These are phyloP conservation scores for Butyriboletus loyo DNA, from an alignment of 768 basidiomycete species.

Conservation along the genomic window DNA sequence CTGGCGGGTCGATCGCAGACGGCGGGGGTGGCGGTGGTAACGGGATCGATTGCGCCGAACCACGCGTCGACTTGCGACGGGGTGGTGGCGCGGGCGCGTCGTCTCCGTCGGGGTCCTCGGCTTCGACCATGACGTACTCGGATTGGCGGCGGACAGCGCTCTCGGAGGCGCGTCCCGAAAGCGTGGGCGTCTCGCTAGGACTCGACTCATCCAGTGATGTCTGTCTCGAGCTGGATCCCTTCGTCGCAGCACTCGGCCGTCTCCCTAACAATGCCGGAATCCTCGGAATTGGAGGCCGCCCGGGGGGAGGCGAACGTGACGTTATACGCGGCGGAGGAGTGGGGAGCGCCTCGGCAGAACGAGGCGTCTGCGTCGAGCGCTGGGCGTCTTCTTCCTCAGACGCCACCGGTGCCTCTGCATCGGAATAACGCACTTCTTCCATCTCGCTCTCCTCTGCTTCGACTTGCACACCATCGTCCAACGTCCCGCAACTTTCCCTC, in stretches of 20 bases:
- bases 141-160: constrained; percentile 30
- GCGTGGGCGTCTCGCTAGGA: constrained; percentile 6
- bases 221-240: constrained; percentile 36
- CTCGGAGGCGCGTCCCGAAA: background rate
- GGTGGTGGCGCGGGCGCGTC: constrained; percentile 35
- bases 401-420: constrained; percentile 35
- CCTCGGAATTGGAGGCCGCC: constrained; percentile 37
- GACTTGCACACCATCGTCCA: constrained; percentile 61
- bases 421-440: constrained; percentile 62
- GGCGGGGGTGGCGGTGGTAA: constrained; percentile 42
- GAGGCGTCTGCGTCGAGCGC: constrained; percentile 23
- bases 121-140: constrained; percentile 66
- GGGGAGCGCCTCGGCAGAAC: constrained; percentile 35
- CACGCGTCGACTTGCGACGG: constrained; percentile 37
- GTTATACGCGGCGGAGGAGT: constrained; percentile 46
- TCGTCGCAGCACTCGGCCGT: constrained; percentile 37
- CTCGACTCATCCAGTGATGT: constrained; percentile 34
- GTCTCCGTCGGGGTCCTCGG: constrained; percentile 38
- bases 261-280: constrained; percentile 31
- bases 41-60: constrained; percentile 14
- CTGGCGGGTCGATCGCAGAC: constrained; percentile 29
- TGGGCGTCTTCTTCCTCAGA: constrained; percentile 42
- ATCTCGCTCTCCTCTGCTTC: constrained; percentile 73
- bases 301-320: constrained; percentile 32
- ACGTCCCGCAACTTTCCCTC: constrained; percentile 40